Evolutionary conservation across 208 protist genomes (phyloP), one percentile per base, ranked within the genome.

Genomic region (Wallacemonas rigidus): DNA sequence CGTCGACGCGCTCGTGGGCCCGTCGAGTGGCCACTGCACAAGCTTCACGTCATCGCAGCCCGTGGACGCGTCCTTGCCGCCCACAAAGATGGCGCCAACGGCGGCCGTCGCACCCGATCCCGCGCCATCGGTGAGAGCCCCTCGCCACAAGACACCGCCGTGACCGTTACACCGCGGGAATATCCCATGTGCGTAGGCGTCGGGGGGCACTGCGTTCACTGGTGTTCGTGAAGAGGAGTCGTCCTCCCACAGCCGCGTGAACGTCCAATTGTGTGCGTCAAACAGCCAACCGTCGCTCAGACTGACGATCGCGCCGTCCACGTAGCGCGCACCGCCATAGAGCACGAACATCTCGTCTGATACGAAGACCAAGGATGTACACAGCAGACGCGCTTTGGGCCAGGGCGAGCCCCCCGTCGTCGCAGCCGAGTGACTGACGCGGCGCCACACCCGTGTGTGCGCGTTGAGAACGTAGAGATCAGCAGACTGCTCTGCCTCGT

Each of bases 271-370:
- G 48, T 61, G 47, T 57, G 78, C n/a, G 70, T 86, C 60, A 45
- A 76, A 86, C 0, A 14, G 15, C 85, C 88, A 93, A 38, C 76
- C 76, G 61, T 93, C 88, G 17, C 54, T 36, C 38, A 87, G 74
- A 72, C 85, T 90, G 61, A 65, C 63, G 51, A 90, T 72, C 39
- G 79, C 77, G 40, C 85, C 81, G 12, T 80, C 62, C 17, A 83
- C 76, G 74, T 90, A 93, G 65, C 86, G 83, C 8, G 79, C 71
- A n/a, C 88, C 88, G 15, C 88, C 88, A 56, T 93, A 93, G 1
- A 93, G 48, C 1, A 93, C 79, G 62, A 85, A 82, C 9, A 64
- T 15, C 2, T 60, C 51, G 7, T 56, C 55, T 6, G 78, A 60
- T 3, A 88, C 45, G 60, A 90, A 87, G 36, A 88, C 60, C 17